These are phyloP conservation scores for Rhizophagus sp. DNA, from an alignment of 192 early-diverging fungal species.

Conservation along the genomic window DNA sequence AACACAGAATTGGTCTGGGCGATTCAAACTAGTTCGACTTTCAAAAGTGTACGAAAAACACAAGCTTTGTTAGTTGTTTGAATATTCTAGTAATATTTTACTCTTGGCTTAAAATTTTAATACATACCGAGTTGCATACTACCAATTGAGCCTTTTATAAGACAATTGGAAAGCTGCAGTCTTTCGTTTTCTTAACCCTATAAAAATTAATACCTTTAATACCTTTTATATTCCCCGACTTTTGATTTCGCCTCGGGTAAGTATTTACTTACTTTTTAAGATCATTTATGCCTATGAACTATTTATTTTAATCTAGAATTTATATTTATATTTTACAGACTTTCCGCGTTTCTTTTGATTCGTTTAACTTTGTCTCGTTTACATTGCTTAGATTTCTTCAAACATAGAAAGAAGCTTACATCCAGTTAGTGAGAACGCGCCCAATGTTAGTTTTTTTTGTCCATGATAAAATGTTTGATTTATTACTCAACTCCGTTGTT, in stretches of 20 bases:
- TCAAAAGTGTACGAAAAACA: not conserved
- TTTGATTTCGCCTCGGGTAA: not conserved
- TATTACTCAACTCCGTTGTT: not conserved
- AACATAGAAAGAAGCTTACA: not conserved
- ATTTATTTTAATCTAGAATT: not conserved
- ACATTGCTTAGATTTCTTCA: not conserved
- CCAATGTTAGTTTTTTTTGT: not conserved
- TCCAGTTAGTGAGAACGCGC: not conserved
- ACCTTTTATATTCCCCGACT: not conserved
- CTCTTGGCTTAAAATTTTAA: not conserved
- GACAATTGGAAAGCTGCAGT: not conserved
- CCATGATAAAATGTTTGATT: not conserved
- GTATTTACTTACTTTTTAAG: not conserved
- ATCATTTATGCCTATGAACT: not conserved
- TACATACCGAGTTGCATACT: not conserved
- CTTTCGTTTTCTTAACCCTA: not conserved
- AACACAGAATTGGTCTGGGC: not conserved
- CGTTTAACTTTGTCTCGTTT: not conserved
- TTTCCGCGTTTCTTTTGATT: not conserved
- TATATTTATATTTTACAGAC: not conserved
- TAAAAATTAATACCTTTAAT: not conserved
- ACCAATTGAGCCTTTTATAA: not conserved
- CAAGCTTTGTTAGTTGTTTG: not conserved
- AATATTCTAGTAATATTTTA: not conserved
- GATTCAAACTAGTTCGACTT: not conserved